A percentile compares a stretch with the other conserved stretches of the same genome.
These are phyloP conservation scores for Geotrichum candidum DNA, from an alignment of 1,139 yeast genomes.

Conservation along the genomic window DNA sequence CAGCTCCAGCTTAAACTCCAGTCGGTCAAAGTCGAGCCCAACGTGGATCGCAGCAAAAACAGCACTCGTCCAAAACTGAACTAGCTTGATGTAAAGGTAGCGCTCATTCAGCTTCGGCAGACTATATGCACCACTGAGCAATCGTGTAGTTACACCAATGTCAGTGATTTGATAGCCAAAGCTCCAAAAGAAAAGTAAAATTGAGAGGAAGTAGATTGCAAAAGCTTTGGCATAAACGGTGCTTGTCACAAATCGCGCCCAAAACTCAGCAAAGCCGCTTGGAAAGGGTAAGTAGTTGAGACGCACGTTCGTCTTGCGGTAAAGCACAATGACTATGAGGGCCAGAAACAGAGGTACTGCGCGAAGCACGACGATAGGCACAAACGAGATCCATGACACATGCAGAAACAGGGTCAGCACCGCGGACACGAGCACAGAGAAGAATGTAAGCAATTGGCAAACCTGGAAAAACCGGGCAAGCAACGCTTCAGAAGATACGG, in stretches of 20 bases:
- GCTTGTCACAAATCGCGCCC: slow-evolving; percentile 42
- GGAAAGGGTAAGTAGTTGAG: slow-evolving; percentile 16
- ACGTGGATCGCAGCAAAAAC: slow-evolving; percentile 52
- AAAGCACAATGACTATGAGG: slow-evolving; percentile 26
- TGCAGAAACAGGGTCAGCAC: slow-evolving; percentile 19
- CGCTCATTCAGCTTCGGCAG: slow-evolving; percentile 58
- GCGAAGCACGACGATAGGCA: slow-evolving; percentile 27
- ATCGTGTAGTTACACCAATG: slow-evolving; percentile 20
- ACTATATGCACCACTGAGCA: slow-evolving; percentile 37
- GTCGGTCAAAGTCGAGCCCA: slow-evolving; percentile 54
- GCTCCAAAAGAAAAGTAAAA: slow-evolving; percentile 36
- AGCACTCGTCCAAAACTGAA: slow-evolving; percentile 40
- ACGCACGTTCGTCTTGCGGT: slow-evolving; percentile 25
- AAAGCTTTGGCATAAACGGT: slow-evolving; percentile 38
- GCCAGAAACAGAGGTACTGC: slow-evolving; percentile 24
- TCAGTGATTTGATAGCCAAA: slow-evolving; percentile 33
- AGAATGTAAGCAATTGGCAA: slow-evolving; percentile 23
- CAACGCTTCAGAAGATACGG: slow-evolving; percentile 23
- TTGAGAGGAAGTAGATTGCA: slow-evolving; percentile 40
- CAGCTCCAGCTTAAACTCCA: slow-evolving; percentile 33
- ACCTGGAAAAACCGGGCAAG: slow-evolving; percentile 31
- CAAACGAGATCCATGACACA: slow-evolving; percentile 19
- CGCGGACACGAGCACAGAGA: slow-evolving; percentile 21
- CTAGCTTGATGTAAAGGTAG: slow-evolving; percentile 49
- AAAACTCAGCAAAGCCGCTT: slow-evolving; percentile 28